Base-by-base conservation (phyloP, 305 asterid species). In the Solanum aculeatissimum region DNA sequence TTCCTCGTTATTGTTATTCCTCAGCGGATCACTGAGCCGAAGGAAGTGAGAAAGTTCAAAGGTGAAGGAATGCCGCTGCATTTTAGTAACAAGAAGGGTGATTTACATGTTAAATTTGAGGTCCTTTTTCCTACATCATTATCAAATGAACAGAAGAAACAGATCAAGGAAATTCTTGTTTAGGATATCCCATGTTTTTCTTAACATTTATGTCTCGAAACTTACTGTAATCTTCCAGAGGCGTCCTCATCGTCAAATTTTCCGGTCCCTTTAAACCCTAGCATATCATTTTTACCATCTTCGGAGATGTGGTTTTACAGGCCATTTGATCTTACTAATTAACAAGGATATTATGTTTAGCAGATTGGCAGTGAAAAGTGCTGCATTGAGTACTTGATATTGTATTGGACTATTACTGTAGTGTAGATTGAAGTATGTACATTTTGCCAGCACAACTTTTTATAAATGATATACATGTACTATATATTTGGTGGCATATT, bases 31-130 rank as follows among this genome's bases (percentile, higher is more conserved):
- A 96, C 98, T 9, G 92, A 91, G 84, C 98, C 99, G 0, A 95
- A 96, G 91, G 93, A 96, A 89, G 95, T 95, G 84, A 94, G 90
- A 90, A 95, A 93, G 89, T 92, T 91, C 80, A 93, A 93, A 89
- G 97, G 98, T 13, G 96, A 96, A 91, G 99, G 99, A 23, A 96
- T 95, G 98, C 98, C 98, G 6, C 83, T 92, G 23, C 98, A 95
- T 86, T 93, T 88, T 43, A 94, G 91, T 80, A 92, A 95, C 94
- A 96, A 93, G 93, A 95, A 95, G 88, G 99, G 99, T 10, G 95
- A 95, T 88, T 84, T 96, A 27, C 91, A 92, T 14, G 94, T 96
- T 69, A 89, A 90, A 9, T 96, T 95, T 75, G 99, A 96, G 91
- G 98, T 96, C 68, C 88, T 95, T 25, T 96, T 96, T 89, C 99